Conservation (phyloP, 225 moss, liverwort and hornwort genomes). For the Ulota crispa region DNA sequence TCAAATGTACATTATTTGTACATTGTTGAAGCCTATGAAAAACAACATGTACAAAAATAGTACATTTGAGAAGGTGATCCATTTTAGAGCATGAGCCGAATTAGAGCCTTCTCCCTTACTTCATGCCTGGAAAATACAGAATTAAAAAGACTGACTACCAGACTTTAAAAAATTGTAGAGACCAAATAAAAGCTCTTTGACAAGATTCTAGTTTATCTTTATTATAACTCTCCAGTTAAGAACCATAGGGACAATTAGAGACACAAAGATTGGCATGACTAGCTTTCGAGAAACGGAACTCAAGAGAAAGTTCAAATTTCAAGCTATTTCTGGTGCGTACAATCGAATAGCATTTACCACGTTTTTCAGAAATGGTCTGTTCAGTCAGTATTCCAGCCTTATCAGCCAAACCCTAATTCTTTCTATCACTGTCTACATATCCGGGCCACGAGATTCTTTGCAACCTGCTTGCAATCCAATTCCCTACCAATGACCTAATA, state of each 20-base stretch:
- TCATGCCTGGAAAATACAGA: not conserved
- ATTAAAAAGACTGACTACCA: not conserved
- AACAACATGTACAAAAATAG: too few relatives aligned
- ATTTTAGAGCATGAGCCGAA: too few relatives aligned
- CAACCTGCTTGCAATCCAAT: not conserved
- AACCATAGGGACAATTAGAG: not conserved
- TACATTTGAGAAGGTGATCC: too few relatives aligned
- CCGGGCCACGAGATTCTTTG: not conserved
- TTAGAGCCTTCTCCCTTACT: too few relatives aligned
- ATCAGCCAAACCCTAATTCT: not conserved
- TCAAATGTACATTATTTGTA: too few relatives aligned
- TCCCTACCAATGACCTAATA: not conserved
- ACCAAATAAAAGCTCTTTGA: not conserved
- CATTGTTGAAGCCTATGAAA: too few relatives aligned
- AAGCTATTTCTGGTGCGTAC: not conserved
- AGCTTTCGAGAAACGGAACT: not conserved
- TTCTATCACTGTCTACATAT: not conserved
- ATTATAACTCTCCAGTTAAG: not conserved
- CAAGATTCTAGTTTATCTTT: not conserved
- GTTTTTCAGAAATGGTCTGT: not conserved
- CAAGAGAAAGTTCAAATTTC: not conserved
- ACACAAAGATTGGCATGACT: not conserved
- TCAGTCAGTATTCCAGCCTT: not conserved
- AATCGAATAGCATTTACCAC: not conserved
- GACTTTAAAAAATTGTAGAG: not conserved